A percentile compares a stretch with the other conserved stretches of the same genome.
Evolutionary conservation across 176 grass and related monocot genomes (phyloP).

Genomic region (Puccinellia tenuiflora): DNA sequence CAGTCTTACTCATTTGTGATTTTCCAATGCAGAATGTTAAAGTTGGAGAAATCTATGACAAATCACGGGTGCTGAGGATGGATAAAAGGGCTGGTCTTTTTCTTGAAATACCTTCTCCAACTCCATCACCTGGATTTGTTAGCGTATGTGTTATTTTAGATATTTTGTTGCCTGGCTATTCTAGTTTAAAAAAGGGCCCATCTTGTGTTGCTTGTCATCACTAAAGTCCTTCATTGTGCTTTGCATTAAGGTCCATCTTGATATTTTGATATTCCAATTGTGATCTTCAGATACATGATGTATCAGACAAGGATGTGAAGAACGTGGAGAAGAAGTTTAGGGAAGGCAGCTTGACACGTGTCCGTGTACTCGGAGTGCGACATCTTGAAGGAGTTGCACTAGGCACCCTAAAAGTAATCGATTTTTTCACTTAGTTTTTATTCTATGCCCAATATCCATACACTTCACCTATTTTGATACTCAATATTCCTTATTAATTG

Average conservation of each 20-base stretch:
- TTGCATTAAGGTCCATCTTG: constrained; percentile 5
- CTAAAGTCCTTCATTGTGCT: background rate
- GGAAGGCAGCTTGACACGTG: constrained; percentile 63
- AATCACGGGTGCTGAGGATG: constrained; percentile 63
- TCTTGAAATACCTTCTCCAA: constrained; percentile 80
- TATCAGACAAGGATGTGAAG: constrained; percentile 70
- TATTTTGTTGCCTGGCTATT: background rate
- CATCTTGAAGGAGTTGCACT: constrained; percentile 91
- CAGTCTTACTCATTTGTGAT: background rate
- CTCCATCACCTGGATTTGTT: constrained; percentile 74
- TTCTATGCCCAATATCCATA: constrained; percentile 16
- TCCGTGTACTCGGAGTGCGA: constrained; percentile 74
- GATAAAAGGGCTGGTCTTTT: constrained; percentile 88
- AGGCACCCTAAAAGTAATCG: constrained; percentile 74
- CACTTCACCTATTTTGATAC: background rate
- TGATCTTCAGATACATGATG: constrained; percentile 61
- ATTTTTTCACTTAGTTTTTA: background rate
- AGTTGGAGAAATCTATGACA: constrained; percentile 85
- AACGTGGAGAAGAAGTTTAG: constrained; percentile 88
- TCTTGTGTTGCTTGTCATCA: background rate
- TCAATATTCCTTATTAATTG: background rate
- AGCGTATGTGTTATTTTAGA: constrained; percentile 48
- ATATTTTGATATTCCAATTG: constrained; percentile 18
- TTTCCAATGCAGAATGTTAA: constrained; percentile 59
- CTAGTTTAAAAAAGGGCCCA: background rate